Base-by-base conservation (phyloP, 208 protist species). In the Wallacemonas collosoma region DNA sequence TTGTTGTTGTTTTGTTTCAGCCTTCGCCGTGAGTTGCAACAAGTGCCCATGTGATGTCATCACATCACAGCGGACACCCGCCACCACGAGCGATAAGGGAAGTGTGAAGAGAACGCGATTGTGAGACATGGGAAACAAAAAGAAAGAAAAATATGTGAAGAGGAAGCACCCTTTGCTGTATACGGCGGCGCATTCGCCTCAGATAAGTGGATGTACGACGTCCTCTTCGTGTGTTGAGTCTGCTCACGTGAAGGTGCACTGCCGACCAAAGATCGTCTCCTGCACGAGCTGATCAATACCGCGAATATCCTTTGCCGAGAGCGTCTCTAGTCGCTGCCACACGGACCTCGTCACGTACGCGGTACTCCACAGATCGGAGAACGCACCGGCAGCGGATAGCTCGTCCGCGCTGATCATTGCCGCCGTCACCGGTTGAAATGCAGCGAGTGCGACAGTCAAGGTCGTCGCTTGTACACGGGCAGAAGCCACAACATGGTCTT, bases 401-500 rank as follows among this genome's bases (percentile, higher is more conserved):
- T 48, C 39, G 65, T 47, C 57, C 57, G 48, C 9, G 62, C 8
- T 50, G 45, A 12, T 50, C 45, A 12, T 50, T 12, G 12, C 8
- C 12, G 45, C 8, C 45, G 45, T 6, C 43, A 41, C 60, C 5
- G 43, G 60, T 14, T 17, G 38, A 26, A 65, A 65, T 4, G 41
- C 11, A 3, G 60, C 38, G 12, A 65, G 41, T 12, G 60, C 60
- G 3, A n/a, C 40, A 15, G 60, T 35, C 5, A 65, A 41, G n/a
- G 60, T 50, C 9, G 11, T 17, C 6, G 60, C 12, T n/a, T 65
- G 60, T 0, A 65, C 60, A n/a, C 60, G 60, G 15, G 60, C 60
- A 6, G 60, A 38, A 0, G 60, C 60, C n/a, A 65, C 60, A 0
- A 65, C 17, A n/a, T 65, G 60, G 41, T 65, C 60, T 35, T 15